Evolutionary conservation across 768 basidiomycete genomes (phyloP), one percentile per base, ranked within the genome.

Genomic region (Boletus edulis): DNA sequence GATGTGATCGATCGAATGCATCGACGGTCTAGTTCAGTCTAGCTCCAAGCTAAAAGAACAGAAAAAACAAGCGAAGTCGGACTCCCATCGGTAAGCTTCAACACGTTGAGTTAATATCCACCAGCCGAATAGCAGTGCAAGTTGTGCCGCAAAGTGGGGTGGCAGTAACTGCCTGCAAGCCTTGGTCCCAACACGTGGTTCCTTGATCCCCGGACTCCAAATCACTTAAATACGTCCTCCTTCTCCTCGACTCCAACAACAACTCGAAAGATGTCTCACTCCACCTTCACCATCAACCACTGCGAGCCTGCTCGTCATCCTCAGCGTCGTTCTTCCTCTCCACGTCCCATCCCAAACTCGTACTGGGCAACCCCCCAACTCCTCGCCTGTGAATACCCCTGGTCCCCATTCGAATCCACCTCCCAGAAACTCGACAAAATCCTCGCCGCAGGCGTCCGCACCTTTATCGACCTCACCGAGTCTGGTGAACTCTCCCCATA

Each of bases 391-490:
- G 89, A 91, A 65, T 91, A 90, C 69, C 89, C 89, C 1, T 91
- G 85, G 83, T 73, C 81, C 17, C 86, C 86, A 5, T 79, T 77
- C 55, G 75, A 79, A 68, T 49, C 58, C 0, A 72, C 75, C 56
- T 77, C 76, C 51, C 85, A 87, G 57, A 90, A 91, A 64, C 79
- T 91, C 58, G 87, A 89, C 72, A 81, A 82, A 0, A 77, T 91
- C 48, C 81, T 91, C 24, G 73, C 73, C 11, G 82, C 87, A 1
- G 89, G 89, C 45, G 85, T 89, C 9, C 84, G 86, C 56, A 89
- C 89, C 5, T 91, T 91, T 70, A 84, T 91, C 67, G 89, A 91
- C 73, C 81, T 91, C 64, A 91, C 89, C n/a, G 89, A 91, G 62
- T 74, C 74, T n/a, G 84, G 85, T 41, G 89, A 91, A 70, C 81